Evolutionary conservation across 2,329 filamentous ascomycete genomes (phyloP), one percentile per base, ranked within the genome.

Genomic region (Exophiala alcalophila): DNA sequence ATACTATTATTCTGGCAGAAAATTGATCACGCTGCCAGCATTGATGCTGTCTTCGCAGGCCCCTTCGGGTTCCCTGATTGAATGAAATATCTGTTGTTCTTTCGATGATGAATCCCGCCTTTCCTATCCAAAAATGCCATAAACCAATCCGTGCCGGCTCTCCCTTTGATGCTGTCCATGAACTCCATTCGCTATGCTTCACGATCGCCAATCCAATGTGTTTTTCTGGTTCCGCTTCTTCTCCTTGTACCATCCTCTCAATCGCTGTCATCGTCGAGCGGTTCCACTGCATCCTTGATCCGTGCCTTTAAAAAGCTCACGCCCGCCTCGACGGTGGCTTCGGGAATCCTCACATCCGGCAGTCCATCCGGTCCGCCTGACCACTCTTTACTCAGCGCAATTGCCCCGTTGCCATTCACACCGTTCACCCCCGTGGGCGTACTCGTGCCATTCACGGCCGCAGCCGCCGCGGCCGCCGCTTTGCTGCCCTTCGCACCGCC

Each of bases 301-400:
- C 74, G 72, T 42, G 68, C 71, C 57, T 70, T 71, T 26, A 80
- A 62, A 12, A 70, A 68, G 44, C 66, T 69, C 5, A 74, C 67
- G 0, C 74, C 76, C 43, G 71, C 69, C 20, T 67, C 64, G 18
- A 78, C 68, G 4, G 73, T 72, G 3, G 58, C 59, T 12, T 69
- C 59, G 0, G 75, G 74, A 12, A 78, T 67, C 23, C 64, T 63
- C 20, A 78, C 69, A 40, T 73, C 66, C 14, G 54, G 54, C n/a
- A 57, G 31, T 4, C 54, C 54, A 36, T 66, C 61, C 10, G 62
- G 61, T 32, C 62, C 59, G 34, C 68, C 59, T 42, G 60, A 63
- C 36, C 53, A 56, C n/a, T 61, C 63, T 21, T 58, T 59, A 23
- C 48, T 57, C 28, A 61, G 55, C 4, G 54, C 62, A 39, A 62